Evolutionary conservation across 306 rosid species (phyloP), one percentile per base, ranked within the genome.

Genomic region (Dalbergia cultrata): DNA sequence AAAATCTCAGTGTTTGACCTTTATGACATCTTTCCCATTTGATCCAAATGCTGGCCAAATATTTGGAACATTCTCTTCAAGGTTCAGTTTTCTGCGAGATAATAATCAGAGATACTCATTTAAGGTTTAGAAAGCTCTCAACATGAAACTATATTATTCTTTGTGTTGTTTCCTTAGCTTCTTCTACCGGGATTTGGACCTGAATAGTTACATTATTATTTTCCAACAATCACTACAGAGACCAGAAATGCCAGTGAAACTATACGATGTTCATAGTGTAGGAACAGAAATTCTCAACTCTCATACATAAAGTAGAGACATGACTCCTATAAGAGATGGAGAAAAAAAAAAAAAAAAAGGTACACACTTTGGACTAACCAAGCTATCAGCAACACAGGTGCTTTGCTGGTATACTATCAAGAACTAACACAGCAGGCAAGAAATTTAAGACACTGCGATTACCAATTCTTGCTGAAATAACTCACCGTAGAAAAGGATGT

Each of bases 11-110:
- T 70, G 75, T 53, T 72, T 67, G 47, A 93, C 99, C 98, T 93
- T 92, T 85, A 96, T 88, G 26, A 33, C 83, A 83, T 93, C 90
- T 81, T 96, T 96, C 76, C 90, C 89, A 72, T 85, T 79, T 81
- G 97, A 88, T 86, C 90, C 89, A 86, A 96, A 96, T 61, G 85
- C 97, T 21, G 95, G 98, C 99, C 98, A 96, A 57, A 96, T 87
- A 84, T 89, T 88, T 78, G 93, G 84, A 59, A 96, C 90, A 80
- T 85, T 90, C 71, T 93, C 97, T 52, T 90, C 94, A 9, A 96
- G 97, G 82, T 82, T 88, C 80, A 96, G 88, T 85, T 93, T 92
- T 72, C 99, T 93, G 87, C 54, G 54, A 68, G 47, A 85, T 52
- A 58, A 86, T 70, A 75, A 74, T 54, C 56, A 68, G 13, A 57